phyloP scores from a whole-genome alignment of 2,329 filamentous ascomycete species.

The Esteya vermicola region DNA sequence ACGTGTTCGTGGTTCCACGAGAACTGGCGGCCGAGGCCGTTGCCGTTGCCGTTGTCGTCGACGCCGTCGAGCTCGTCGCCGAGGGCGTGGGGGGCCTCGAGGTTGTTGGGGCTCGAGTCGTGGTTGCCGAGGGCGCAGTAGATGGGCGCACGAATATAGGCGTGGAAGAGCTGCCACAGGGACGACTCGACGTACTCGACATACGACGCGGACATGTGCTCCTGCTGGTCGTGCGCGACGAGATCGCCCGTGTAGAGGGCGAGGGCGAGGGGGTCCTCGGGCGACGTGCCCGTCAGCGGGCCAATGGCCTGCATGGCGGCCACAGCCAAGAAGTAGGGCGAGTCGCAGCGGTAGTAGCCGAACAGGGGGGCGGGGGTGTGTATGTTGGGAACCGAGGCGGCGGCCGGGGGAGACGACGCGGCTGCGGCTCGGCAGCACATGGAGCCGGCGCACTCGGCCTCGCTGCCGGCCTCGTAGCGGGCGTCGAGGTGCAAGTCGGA shows the following conservation, averaged over 20 bases:
- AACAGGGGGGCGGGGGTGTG: constrained; percentile 36
- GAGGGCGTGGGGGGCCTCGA: constrained; percentile 35
- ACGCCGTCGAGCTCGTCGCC: too few relatives aligned
- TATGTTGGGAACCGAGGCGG: constrained; percentile 21
- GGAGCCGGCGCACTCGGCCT: constrained; percentile 39
- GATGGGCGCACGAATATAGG: constrained; percentile 39
- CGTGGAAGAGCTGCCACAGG: constrained; percentile 39
- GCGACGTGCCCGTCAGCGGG: constrained; percentile 38
- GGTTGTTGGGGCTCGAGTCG: constrained; percentile 37
- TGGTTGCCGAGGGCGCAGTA: constrained; percentile 45
- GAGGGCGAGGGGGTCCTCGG: constrained; percentile 31
- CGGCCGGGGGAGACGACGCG: too few relatives aligned
- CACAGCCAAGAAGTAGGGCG: constrained; percentile 40
- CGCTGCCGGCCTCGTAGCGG: constrained; percentile 37
- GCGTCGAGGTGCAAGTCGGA: constrained; percentile 45
- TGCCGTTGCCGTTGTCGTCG: too few relatives aligned
- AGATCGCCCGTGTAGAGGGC: constrained; percentile 47
- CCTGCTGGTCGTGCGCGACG: constrained; percentile 37
- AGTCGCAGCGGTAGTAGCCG: constrained; percentile 41
- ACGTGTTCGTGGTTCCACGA: constrained; percentile 40
- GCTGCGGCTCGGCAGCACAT: constrained; percentile 48
- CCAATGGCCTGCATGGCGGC: constrained; percentile 40
- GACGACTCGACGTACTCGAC: constrained; percentile 37
- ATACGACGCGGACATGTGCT: constrained; percentile 35
- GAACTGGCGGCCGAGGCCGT: constrained; percentile 32